Evolutionary conservation across 2,329 filamentous ascomycete genomes (phyloP).

Genomic region (Clonostachys rosea): DNA sequence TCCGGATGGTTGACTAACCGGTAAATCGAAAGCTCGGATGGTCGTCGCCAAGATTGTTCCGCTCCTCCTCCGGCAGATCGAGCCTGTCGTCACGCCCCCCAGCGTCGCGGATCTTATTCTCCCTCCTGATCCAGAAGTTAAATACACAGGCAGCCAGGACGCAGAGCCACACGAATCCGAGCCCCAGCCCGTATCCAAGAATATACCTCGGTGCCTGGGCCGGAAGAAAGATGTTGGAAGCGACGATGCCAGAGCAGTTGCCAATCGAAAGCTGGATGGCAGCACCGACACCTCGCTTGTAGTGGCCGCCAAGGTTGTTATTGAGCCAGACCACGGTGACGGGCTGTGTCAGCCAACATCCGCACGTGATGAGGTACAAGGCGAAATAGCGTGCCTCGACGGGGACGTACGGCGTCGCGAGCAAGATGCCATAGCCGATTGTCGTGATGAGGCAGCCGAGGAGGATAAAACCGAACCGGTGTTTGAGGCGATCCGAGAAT

Average conservation of each 20-base stretch:
- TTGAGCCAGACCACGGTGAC: conserved; percentile 50
- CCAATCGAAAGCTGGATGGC: conserved; percentile 44
- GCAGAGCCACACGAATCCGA: conserved; percentile 40
- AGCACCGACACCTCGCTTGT: conserved; percentile 48
- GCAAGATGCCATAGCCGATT: conserved; percentile 50
- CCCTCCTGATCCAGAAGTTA: conserved; percentile 18
- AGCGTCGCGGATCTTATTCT: conserved; percentile 25
- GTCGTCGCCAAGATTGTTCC: conserved; percentile 26
- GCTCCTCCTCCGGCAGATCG: conserved; percentile 15
- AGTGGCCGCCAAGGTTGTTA: conserved; percentile 53
- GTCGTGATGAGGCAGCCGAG: conserved; percentile 41
- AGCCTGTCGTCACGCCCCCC: conserved; percentile 22
- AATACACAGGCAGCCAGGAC: conserved; percentile 23
- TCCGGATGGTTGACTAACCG: too few species aligned
- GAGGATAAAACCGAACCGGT: conserved; percentile 50
- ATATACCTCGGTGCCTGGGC: conserved; percentile 40
- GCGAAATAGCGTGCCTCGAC: conserved; percentile 39
- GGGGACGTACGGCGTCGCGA: conserved; percentile 21
- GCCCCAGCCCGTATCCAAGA: conserved; percentile 41
- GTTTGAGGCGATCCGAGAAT: conserved; percentile 41
- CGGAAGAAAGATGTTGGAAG: conserved; percentile 43
- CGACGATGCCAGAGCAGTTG: conserved; percentile 44
- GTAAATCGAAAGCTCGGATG: conserved; percentile 28
- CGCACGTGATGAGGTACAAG: conserved; percentile 46
- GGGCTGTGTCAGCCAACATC: conserved; percentile 49